Evolutionary conservation across 768 basidiomycete genomes (phyloP).

Genomic region (Trametes sanguinea): DNA sequence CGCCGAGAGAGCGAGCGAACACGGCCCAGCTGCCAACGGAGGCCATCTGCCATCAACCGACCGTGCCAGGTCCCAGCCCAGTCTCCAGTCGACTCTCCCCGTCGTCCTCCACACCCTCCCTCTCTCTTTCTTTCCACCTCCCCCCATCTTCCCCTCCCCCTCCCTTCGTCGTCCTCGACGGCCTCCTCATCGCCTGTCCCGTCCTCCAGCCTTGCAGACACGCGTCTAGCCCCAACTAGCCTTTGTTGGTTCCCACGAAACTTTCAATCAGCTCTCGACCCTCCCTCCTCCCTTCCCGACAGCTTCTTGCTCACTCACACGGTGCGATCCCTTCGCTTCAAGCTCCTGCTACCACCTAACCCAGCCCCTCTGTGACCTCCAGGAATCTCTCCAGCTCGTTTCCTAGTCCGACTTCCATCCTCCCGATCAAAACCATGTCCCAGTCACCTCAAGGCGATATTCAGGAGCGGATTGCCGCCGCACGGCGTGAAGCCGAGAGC

Average conservation of each 20-base stretch:
- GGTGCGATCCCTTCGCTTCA: slow-evolving; percentile 8
- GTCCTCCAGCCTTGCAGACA: neutral
- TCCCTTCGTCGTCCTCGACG: slow-evolving; percentile 1
- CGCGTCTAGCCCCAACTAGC: slow-evolving; percentile 10
- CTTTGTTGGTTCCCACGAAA: slow-evolving; percentile 24
- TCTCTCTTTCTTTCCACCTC: slow-evolving; percentile 15
- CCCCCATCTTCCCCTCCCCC: slow-evolving; percentile 10
- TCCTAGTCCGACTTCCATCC: neutral
- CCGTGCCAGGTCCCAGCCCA: slow-evolving; percentile 13
- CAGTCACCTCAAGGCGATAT: slow-evolving; percentile 77
- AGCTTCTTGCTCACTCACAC: slow-evolving; percentile 17
- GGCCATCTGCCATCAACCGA: neutral
- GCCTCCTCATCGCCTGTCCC: slow-evolving; percentile 4
- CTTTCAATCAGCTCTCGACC: slow-evolving; percentile 25
- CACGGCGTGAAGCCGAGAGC: slow-evolving; percentile 93
- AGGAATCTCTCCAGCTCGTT: neutral
- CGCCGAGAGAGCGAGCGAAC: too few relatives aligned
- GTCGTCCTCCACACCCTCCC: slow-evolving; percentile 13
- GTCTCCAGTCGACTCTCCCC: slow-evolving; percentile 18
- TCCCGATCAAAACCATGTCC: slow-evolving; percentile 52
- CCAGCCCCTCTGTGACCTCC: neutral
- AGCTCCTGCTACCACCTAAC: neutral
- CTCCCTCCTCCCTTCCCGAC: slow-evolving; percentile 11
- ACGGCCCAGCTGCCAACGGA: too few relatives aligned
- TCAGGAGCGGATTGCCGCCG: slow-evolving; percentile 92